These are phyloP conservation scores for Magnusiomyces fungicola DNA, from an alignment of 1,139 yeast species.

Conservation along the genomic window DNA sequence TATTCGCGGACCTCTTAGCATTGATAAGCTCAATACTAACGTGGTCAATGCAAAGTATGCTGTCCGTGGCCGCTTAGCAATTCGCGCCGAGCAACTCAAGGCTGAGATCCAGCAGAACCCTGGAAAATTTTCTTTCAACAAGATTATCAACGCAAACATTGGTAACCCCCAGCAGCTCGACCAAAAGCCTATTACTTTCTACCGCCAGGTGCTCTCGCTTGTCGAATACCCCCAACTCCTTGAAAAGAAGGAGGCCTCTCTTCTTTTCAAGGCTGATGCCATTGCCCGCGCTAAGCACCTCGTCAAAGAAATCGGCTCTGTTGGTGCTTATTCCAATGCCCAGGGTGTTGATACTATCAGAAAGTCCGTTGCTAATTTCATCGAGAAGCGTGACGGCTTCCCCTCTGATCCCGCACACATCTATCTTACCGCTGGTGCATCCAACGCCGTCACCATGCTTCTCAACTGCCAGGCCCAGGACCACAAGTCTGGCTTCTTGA, in stretches of 20 bases:
- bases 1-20: slow-evolving; percentile 17
- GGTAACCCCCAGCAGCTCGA: slow-evolving; percentile 97
- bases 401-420: slow-evolving; percentile 63
- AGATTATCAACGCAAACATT: slow-evolving; percentile 81
- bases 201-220: slow-evolving; percentile 79
- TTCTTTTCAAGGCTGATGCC: slow-evolving; percentile 62
- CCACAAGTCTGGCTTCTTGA: slow-evolving; percentile 69
- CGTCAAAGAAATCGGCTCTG: slow-evolving; percentile 60
- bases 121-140: slow-evolving; percentile 62
- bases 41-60: slow-evolving; percentile 89
- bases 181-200: slow-evolving; percentile 91
- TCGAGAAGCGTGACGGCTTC: slow-evolving; percentile 60
- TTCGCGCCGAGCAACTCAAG: slow-evolving; percentile 79
- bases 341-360: slow-evolving; percentile 76
- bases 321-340: slow-evolving; percentile 92
- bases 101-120: slow-evolving; percentile 46
- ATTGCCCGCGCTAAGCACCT: slow-evolving; percentile 58
- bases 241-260: slow-evolving; percentile 30
- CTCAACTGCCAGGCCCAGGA: slow-evolving; percentile 64
- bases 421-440: slow-evolving; percentile 88
- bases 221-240: slow-evolving; percentile 77
- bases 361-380: slow-evolving; percentile 72
- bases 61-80: slow-evolving; percentile 90
- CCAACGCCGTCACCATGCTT: slow-evolving; percentile 76
- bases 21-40: slow-evolving; percentile 57